Percentiles rank a stretch among this genome's conserved stretches.
These are phyloP conservation scores for Phaeoacremonium minimum DNA, from an alignment of 2,329 filamentous ascomycete genomes.

Conservation along the genomic window DNA sequence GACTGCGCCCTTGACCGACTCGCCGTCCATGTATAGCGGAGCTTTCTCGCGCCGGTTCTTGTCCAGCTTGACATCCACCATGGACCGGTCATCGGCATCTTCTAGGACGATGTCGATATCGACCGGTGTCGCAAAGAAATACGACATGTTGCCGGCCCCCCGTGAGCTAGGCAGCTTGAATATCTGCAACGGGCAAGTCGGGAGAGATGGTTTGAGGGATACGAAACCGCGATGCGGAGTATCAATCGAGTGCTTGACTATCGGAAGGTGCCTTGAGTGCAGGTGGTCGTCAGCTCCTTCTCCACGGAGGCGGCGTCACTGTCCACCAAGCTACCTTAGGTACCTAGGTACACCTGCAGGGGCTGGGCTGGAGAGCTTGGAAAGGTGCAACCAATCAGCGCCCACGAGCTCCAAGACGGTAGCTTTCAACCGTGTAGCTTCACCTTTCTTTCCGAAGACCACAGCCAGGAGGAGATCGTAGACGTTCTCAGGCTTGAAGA, in stretches of 20 bases:
- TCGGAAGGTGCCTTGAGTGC: too few species aligned
- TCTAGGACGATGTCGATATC: slow-evolving; percentile 99
- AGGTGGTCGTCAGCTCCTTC: not conserved
- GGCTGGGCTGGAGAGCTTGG: slow-evolving; percentile 4
- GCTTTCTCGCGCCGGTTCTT: slow-evolving; percentile 97
- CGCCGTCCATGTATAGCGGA: slow-evolving; percentile 94
- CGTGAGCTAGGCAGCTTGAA: slow-evolving; percentile 9
- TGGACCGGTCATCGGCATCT: slow-evolving; percentile 87
- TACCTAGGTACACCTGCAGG: too few species aligned
- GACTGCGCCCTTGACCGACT: slow-evolving; percentile 94
- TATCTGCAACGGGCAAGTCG: not conserved
- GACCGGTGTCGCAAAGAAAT: slow-evolving; percentile 96
- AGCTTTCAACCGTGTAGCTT: too few species aligned
- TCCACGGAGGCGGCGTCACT: slow-evolving; percentile 3
- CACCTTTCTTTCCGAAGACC: too few species aligned
- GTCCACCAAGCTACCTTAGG: slow-evolving; percentile 5
- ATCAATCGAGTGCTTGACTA: too few species aligned
- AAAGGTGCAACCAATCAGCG: too few species aligned
- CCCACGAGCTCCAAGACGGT: too few species aligned
- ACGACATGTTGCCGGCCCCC: slow-evolving; percentile 65
- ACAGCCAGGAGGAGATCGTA: too few species aligned
- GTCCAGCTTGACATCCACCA: slow-evolving; percentile 97
- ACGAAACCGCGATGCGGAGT: too few species aligned
- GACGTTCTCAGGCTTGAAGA: too few species aligned
- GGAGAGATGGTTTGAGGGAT: too few species aligned